Percentiles rank a stretch among this genome's conserved stretches.
Evolutionary conservation across 192 early-diverging fungal species (phyloP).

Genomic region (Thoreauomyces humboldtii): DNA sequence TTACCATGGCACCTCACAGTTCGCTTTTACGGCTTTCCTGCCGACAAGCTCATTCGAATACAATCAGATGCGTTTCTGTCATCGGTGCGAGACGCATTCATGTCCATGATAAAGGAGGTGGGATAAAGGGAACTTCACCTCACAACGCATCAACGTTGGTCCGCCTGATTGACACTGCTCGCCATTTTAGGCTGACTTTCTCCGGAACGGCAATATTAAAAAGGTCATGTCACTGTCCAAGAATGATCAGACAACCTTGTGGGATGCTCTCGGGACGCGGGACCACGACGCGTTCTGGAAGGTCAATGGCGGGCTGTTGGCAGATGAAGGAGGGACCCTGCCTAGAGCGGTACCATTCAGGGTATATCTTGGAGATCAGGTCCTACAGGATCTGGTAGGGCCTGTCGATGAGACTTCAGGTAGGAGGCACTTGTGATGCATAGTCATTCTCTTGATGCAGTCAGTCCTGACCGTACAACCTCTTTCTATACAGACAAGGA

Average conservation of each 20-base stretch:
- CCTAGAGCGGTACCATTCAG: constrained; percentile 58
- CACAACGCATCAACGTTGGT: background rate
- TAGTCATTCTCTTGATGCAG: too few species aligned
- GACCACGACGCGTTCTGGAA: constrained; percentile 53
- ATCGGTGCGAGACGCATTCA: constrained; percentile 71
- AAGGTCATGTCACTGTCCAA: constrained; percentile 84
- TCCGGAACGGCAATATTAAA: constrained; percentile 79
- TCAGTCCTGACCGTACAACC: too few species aligned
- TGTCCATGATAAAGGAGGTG: constrained; percentile 86
- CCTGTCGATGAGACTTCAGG: constrained; percentile 42
- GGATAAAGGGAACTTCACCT: background rate
- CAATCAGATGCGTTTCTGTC: constrained; percentile 45
- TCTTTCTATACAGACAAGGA: constrained; percentile 26
- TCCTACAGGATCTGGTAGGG: constrained; percentile 60
- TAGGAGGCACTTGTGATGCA: background rate
- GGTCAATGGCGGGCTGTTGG: constrained; percentile 57
- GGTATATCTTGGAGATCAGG: constrained; percentile 56
- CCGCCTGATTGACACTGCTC: background rate
- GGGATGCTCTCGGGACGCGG: constrained; percentile 57
- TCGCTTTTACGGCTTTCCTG: constrained; percentile 74
- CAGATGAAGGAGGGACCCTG: constrained; percentile 39
- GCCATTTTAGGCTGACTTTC: constrained; percentile 67
- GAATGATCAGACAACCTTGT: constrained; percentile 75
- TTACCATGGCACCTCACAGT: constrained; percentile 78
- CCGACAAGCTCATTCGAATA: constrained; percentile 57